Evolutionary conservation across 1,284 basidiomycete species (phyloP), one percentile per base, ranked within the genome.

Genomic region (Volvariella volvacea): DNA sequence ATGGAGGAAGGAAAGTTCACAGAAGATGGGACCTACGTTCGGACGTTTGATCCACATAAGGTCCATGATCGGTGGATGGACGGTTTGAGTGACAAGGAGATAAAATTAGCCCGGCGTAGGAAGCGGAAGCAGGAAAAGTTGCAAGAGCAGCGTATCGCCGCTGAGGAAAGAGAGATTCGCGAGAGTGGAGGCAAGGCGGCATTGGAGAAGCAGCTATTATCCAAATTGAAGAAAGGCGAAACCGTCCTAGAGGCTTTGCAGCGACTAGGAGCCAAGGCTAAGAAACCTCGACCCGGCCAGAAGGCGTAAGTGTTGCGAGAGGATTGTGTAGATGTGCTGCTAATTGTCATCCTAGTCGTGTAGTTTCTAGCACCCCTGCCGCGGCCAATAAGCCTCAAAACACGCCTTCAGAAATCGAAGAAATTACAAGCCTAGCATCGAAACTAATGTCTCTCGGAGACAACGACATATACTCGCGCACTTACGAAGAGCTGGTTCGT

Each of bases 1-100:
- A 94, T 99, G 86, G 83, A 90, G 56, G 91, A 96, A 61, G 96
- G 96, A 25, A 89, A 92, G 56, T 97, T 99, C 68, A 87, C 92
- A 8, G 89, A 88, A 46, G 95, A 98, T 56, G 96, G 96, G 39
- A 82, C 67, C 47, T 97, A 94, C 61, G 77, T 93, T 44, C 80
- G 81, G 46, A 83, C 92, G 41, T 86, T 85, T 52, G 94, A 99
- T 64, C 88, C 88, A 4, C 87, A 93, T 58, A 92, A 87, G 14
- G 79, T 88, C 44, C 93, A 98, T 63, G 95, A 99, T 65, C 77
- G 78, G 22, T 99, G 96, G 96, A 88, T 99, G 73, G 85, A 92
- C 14, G 92, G 84, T 2, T 53, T 95, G 42, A 88, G 88, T 57
- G 91, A 94, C 57, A 78, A 74, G 49, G 88, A 84, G 53, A 96